phyloP scores from a whole-genome alignment of 116 monocot genomes.

The Iris pallida region DNA sequence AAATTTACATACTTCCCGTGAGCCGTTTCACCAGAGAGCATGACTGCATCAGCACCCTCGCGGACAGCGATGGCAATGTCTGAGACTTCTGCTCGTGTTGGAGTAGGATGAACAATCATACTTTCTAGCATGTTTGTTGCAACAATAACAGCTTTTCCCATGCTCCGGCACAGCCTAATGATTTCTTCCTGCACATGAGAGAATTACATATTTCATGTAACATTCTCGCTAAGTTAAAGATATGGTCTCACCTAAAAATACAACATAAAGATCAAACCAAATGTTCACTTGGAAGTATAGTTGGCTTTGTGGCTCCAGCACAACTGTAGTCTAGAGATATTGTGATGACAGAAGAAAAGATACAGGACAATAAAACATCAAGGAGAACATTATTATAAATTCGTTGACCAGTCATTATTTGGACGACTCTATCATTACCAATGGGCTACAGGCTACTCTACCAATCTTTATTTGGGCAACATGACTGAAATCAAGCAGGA shows the following conservation, averaged over 20 bases:
- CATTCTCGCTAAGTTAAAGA: neutral
- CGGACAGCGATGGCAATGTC: conserved; percentile 99
- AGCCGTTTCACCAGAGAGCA: conserved; percentile 99
- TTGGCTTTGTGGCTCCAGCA: neutral
- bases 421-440: too few relatives aligned
- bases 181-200: conserved; percentile 84
- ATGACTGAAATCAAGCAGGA: too few relatives aligned
- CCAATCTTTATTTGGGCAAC: too few relatives aligned
- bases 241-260: neutral
- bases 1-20: conserved; percentile 87
- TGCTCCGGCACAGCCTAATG: conserved; percentile 84
- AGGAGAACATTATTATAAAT: neutral
- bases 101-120: conserved; percentile 99
- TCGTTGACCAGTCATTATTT: too few relatives aligned
- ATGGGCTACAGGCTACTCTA: too few relatives aligned
- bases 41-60: conserved; percentile 94
- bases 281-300: neutral
- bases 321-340: neutral
- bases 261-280: neutral
- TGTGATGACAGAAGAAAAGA: neutral
- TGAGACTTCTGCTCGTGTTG: conserved; percentile 96
- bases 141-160: conserved; percentile 99
- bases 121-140: conserved; percentile 99
- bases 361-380: neutral
- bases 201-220: conserved; percentile 9